These are phyloP conservation scores for Verticillium dahliae DNA, from an alignment of 2,329 filamentous ascomycete species.

Conservation along the genomic window DNA sequence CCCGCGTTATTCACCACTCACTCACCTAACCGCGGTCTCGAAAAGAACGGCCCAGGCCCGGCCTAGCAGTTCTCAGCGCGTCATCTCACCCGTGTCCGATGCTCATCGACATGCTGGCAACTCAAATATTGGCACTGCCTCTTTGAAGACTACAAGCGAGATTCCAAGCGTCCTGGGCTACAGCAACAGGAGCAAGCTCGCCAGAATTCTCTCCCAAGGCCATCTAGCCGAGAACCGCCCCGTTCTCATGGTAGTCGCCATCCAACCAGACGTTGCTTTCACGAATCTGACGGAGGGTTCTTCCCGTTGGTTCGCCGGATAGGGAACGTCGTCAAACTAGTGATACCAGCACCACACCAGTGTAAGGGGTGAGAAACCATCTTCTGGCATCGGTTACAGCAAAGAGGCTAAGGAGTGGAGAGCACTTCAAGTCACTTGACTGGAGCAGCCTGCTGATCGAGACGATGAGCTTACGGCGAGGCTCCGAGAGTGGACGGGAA, in stretches of 20 bases:
- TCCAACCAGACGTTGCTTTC: constrained; percentile 20
- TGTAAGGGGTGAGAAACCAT: constrained; percentile 29
- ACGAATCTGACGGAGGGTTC: constrained; percentile 15
- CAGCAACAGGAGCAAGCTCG: constrained; percentile 24
- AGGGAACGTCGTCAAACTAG: not conserved
- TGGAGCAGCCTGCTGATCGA: not conserved
- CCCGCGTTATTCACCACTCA: constrained; percentile 35
- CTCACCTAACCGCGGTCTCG: constrained; percentile 22
- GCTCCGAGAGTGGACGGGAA: not conserved
- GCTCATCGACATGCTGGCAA: constrained; percentile 13
- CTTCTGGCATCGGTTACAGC: constrained; percentile 32
- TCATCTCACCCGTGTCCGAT: constrained; percentile 19
- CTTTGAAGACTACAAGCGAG: constrained; percentile 16
- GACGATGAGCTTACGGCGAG: not conserved
- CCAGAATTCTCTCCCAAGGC: constrained; percentile 20
- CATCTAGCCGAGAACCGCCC: constrained; percentile 18
- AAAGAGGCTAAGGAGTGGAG: constrained; percentile 21
- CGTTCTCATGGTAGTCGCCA: constrained; percentile 15
- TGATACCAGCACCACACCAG: constrained; percentile 10
- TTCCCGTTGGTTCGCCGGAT: not conserved
- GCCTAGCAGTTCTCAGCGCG: constrained; percentile 17
- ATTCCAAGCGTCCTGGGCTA: constrained; percentile 10
- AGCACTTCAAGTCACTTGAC: constrained; percentile 22
- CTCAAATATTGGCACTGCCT: constrained; percentile 21
- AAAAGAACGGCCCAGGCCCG: constrained; percentile 14